Evolutionary conservation across 306 rosid species (phyloP).

Genomic region (Quercus alba): DNA sequence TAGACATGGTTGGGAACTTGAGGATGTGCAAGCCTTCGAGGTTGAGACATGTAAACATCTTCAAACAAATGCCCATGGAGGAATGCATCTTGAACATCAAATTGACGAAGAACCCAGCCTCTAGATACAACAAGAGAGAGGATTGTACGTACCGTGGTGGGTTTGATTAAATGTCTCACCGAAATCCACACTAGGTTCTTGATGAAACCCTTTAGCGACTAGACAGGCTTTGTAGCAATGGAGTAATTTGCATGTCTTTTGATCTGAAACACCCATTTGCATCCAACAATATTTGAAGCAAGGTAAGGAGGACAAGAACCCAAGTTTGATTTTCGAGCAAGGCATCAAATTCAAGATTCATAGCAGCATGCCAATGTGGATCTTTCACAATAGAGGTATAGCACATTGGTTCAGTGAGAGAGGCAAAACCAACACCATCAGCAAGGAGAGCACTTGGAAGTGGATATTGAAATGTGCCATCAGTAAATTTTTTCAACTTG

Average conservation of each 20-base stretch:
- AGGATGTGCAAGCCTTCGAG: neutral
- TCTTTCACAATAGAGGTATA: neutral
- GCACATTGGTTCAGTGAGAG: neutral
- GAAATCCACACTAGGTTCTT: too few relatives aligned
- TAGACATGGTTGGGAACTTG: neutral
- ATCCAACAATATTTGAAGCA: neutral
- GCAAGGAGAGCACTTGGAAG: neutral
- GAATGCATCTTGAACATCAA: neutral
- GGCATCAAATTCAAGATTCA: neutral
- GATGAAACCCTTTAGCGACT: too few relatives aligned
- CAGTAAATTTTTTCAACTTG: too few relatives aligned
- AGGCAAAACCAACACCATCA: too few relatives aligned
- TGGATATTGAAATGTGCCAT: neutral
- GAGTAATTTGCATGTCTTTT: neutral
- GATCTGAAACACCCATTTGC: neutral
- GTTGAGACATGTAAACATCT: neutral
- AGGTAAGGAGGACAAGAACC: neutral
- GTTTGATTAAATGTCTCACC: neutral
- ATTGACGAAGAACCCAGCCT: neutral
- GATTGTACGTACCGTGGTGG: neutral
- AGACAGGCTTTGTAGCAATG: too few relatives aligned
- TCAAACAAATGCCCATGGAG: neutral
- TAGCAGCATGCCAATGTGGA: neutral
- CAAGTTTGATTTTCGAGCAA: neutral
- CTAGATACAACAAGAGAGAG: neutral